phyloP scores from a whole-genome alignment of 805 yeast species.

The Teunomyces barrocoloradensis region DNA sequence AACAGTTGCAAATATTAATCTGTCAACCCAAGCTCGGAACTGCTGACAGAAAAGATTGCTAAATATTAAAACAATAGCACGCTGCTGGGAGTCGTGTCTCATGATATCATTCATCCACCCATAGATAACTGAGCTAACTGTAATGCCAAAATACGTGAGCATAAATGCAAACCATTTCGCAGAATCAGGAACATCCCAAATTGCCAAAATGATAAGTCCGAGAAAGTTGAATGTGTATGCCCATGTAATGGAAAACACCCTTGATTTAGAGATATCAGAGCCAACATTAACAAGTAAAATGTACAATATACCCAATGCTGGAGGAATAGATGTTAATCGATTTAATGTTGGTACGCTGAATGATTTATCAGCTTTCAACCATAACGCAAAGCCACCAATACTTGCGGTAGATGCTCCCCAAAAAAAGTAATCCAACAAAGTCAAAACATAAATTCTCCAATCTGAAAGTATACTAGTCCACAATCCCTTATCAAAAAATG shows the following conservation, averaged over 20 bases:
- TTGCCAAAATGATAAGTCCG: constrained; percentile 20
- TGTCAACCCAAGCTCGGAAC: constrained; percentile 19
- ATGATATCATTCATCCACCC: constrained; percentile 25
- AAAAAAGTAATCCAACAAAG: constrained; percentile 14
- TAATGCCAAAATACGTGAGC: constrained; percentile 20
- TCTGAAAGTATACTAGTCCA: constrained; percentile 27
- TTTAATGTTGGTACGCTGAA: constrained; percentile 24
- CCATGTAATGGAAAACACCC: constrained; percentile 52
- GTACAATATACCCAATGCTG: constrained; percentile 55
- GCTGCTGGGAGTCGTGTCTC: constrained; percentile 18
- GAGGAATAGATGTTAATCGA: constrained; percentile 53
- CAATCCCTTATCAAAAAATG: constrained; percentile 21
- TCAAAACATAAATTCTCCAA: constrained; percentile 31
- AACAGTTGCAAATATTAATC: constrained; percentile 19
- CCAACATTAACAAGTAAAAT: constrained; percentile 45
- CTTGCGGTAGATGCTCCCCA: constrained; percentile 38
- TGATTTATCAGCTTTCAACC: constrained; percentile 22
- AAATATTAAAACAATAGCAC: constrained; percentile 20
- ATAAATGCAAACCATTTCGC: constrained; percentile 27
- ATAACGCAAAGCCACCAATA: constrained; percentile 52
- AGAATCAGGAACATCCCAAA: constrained; percentile 22
- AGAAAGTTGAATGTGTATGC: constrained; percentile 39
- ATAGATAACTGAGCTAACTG: constrained; percentile 22
- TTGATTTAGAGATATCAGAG: constrained; percentile 48
- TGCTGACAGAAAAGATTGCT: constrained; percentile 21